Evolutionary conservation across 2,329 filamentous ascomycete species (phyloP), one percentile per base, ranked within the genome.

Genomic region (Fusarium ambrosium): DNA sequence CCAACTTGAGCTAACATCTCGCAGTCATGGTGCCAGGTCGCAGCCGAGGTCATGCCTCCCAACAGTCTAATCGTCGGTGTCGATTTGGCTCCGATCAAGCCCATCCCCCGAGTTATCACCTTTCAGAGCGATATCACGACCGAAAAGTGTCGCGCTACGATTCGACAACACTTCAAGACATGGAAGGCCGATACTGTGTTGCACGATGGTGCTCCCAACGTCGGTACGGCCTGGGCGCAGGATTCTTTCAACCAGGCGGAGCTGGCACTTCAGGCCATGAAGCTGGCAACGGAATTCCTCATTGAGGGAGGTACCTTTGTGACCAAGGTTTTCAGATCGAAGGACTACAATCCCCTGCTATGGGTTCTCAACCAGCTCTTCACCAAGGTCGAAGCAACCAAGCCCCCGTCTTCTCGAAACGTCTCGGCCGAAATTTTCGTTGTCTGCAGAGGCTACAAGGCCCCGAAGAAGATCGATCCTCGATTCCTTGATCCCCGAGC

Each of bases 301-400:
- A 89, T 91, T 20, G 93, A 96, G 82, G 95, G 95, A 55, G 97
- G 97, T 74, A 96, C 92, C 10, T 98, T 98, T 75, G 95, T 98
- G 53, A 98, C 96, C 66, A 99, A 99, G 85, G 94, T 99, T 51
- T 99, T 99, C 87, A 88, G 97, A 73, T 97, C 94, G 37, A 98
- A 98, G 82, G 96, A 99, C 82, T 98, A 98, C 87, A 98, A 98
- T 82, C 92, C 95, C 68, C 85, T 99, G 55, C 89, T 98, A 59
- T 99, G 97, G 97, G 95, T 98, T 37, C 95, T 98, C 87, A 98
- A 98, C 82, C 97, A 99, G 83, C 89, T 99, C 1, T 99, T 99
- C 86, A 89, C 89, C 58, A 97, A 97, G 76, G 97, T 99, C 73
- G 96, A 99, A 82, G 96, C 97, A 59, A 99, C 97, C 6, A 99